Evolutionary conservation across 805 yeast species (phyloP).

Genomic region (Starmerella geochares): DNA sequence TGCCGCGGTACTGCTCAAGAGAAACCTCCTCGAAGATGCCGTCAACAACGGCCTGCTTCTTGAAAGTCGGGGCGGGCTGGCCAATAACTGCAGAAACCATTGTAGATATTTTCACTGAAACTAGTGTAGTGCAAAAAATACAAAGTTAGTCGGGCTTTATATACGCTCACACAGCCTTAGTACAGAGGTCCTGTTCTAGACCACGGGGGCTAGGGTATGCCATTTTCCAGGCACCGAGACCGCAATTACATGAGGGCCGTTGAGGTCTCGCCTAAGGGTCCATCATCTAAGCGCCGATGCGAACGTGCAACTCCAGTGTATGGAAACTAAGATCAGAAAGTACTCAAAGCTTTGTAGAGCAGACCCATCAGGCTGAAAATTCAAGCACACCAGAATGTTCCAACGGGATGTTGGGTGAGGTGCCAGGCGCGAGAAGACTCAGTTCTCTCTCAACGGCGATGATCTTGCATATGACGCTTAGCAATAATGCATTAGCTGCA

Average conservation of each 20-base stretch:
- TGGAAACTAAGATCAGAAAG: too few relatives aligned
- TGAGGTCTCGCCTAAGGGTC: background rate
- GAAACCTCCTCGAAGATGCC: conserved; percentile 93
- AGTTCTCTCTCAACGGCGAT: background rate
- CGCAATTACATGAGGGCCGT: background rate
- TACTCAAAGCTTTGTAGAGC: too few relatives aligned
- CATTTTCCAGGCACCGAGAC: background rate
- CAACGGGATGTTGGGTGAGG: background rate
- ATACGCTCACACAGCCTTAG: background rate
- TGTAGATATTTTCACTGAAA: conserved; percentile 29
- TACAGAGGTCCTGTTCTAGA: background rate
- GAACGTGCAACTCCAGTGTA: too few relatives aligned
- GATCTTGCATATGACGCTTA: conserved; percentile 1
- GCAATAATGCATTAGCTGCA: too few relatives aligned
- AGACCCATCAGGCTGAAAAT: too few relatives aligned
- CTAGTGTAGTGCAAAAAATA: background rate
- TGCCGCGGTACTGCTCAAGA: conserved; percentile 90
- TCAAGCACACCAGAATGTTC: too few relatives aligned
- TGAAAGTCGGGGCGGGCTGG: conserved; percentile 93
- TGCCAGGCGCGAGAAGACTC: too few relatives aligned
- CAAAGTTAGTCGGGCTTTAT: background rate
- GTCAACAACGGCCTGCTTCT: conserved; percentile 93
- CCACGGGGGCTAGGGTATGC: background rate
- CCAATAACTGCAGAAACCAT: conserved; percentile 64
- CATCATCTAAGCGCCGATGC: background rate